Base-by-base conservation (phyloP, 1,284 basidiomycete genomes). In the Microbotryum lychnidis-dioicae region DNA sequence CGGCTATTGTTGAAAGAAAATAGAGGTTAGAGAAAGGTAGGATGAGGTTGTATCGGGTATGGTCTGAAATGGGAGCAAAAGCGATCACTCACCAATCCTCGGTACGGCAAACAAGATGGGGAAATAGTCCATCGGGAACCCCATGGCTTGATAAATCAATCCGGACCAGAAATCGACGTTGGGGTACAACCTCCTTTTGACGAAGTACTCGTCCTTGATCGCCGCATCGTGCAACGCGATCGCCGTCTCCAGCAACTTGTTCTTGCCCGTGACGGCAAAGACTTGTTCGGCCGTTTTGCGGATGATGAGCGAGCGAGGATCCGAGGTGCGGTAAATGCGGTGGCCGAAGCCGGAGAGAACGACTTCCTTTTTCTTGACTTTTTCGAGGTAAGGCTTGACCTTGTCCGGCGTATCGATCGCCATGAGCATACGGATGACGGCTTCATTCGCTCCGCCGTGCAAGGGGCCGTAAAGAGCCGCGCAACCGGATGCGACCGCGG, bases 61-160 rank as follows among this genome's bases (percentile, higher is more conserved):
- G 16, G 37, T 42, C 6, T 6, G 18, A 3, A 42, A 42, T 18
- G 37, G 12, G 91, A 78, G 89, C 89, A 91, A 12, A 89, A 89
- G 25, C 89, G 89, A 18, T 18, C 37, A 42, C 37, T 42, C 37
- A 42, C 37, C 37, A 4, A 91, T 87, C 21, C 89, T 83, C 4
- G 89, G 90, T 4, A 92, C 88, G 21, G 86, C 89, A 71, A 92
- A 92, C 48, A 92, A 76, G 42, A 92, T 89, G 1, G 89, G 88
- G 83, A 90, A 92, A 75, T 88, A 91, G 76, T 91, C 89, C 68
- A 87, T 80, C 3, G 89, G 89, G 80, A 91, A 91, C 48, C 87
- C 87, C 87, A 90, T 89, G 20, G 87, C 87, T 56, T 87, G 85
- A 74, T 91, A 91, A 68, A 91, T 90, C 62, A 91, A 75, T 14